Base-by-base conservation (phyloP, 2,329 filamentous ascomycete species). In the Alternaria brassicae region DNA sequence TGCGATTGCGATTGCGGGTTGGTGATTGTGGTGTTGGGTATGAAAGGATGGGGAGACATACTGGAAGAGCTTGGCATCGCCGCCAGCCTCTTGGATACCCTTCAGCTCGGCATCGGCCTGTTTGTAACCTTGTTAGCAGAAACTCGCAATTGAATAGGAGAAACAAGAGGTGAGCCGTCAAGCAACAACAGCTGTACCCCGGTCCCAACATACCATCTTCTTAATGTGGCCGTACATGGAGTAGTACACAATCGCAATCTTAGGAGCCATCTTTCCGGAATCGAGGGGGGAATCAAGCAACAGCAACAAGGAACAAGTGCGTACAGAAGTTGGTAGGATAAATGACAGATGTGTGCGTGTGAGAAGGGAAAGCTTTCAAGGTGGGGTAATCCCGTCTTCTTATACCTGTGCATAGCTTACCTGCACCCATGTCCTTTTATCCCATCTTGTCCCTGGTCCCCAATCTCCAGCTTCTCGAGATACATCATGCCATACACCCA, bases 61-160 rank as follows among this genome's bases (percentile, higher is more conserved):
- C 88, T 96, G 93, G 87, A 84, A 97, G 76, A 98, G 77, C 73
- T 94, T 91, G 80, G 84, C 92, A 42, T 84, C 82, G 66, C 93
- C 93, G 66, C 95, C 95, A 65, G 92, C 93, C 75, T 89, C 88
- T 82, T 93, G 89, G 75, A 97, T 91, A 77, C 95, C 95, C 75
- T 86, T 88, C 85, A 93, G 91, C 84, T 98, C 93, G 65, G 93
- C 92, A 79, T 95, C 88, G 73, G 94, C 95, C 95, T 94, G 40
- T 28, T 6, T 19, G 17, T 17, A 13, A 23, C 30, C 13, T 13
- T 55, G 56, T 58, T 34, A 58, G 42, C 21, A 32, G 10, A 10
- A 23, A 12, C 10, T 17, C 21, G 42, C 37, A 41, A 58, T 70
- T 37, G 61, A 42, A 15, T 30, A 39, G 19, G 2, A 32, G 37